Evolutionary conservation across 1,284 basidiomycete genomes (phyloP), one percentile per base, ranked within the genome.

Genomic region (Naganishia cerealis): DNA sequence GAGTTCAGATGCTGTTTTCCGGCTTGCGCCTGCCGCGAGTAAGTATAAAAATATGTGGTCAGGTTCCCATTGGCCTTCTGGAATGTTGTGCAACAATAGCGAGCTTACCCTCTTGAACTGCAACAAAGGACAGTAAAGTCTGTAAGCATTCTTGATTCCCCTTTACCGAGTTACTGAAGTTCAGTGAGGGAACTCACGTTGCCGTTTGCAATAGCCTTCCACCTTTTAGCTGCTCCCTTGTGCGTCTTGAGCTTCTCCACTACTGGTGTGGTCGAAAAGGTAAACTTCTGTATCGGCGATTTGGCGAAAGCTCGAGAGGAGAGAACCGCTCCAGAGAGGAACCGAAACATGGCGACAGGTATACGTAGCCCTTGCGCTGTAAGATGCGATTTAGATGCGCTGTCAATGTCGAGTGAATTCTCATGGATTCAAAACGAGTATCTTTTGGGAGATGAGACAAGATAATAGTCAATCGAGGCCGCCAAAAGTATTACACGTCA

Each of bases 1-100:
- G 69, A 67, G 50, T 70, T 70, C 40, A 70, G 40, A 61, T 70
- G 69, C 56, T 70, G 69, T 40, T 70, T 70, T 43, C 69, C 69
- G 48, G 69, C 69, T 67, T 70, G 69, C n/a, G 54, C 69, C 69
- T 70, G 21, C 3, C 3, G 4, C 26, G 38, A 26, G 40, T 5
- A 56, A 26, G 33, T 3, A 39, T 16, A 36, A 67, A 40, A 15
- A 39, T 15, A 40, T 6, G 10, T 21, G 5, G 46, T 55, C 13
- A 65, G 62, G 16, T 43, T 29, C 29, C 5, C 7, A 5, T 29
- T 43, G 29, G 26, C 10, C 12, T 38, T 18, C 29, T 33, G 4
- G n/a, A 46, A 62, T 33, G 6, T 50, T 8, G 21, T 7, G 21
- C 26, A 29, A 24, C 6, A n/a, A 55, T 16, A 29, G 5, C 16